A percentile compares a stretch with the other conserved stretches of the same genome.
These are phyloP conservation scores for Monosporascus sp. DNA, from an alignment of 2,329 filamentous ascomycete genomes.

Conservation along the genomic window DNA sequence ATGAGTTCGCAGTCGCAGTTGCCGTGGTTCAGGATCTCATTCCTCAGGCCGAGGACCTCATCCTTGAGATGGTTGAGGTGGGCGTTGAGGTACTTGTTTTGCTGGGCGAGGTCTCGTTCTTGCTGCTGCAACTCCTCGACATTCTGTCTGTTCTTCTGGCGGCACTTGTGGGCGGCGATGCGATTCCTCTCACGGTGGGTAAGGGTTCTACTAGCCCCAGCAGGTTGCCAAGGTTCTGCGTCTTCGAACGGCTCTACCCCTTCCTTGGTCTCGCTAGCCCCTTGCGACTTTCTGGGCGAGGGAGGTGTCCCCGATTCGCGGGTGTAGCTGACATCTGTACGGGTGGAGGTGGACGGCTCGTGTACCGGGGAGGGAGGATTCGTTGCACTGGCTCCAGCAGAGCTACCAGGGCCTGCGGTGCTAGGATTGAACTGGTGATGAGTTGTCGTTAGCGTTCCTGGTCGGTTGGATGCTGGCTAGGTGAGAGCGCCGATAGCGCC, in stretches of 20 bases:
- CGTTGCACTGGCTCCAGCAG: not conserved
- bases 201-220: not conserved
- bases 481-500: no score
- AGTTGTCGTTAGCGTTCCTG: not conserved
- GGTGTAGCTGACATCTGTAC: not conserved
- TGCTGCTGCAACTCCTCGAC: conserved; percentile 40
- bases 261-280: not conserved
- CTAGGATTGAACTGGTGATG: not conserved
- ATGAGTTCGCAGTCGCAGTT: conserved; percentile 22
- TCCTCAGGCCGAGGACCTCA: conserved; percentile 24
- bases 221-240: no score
- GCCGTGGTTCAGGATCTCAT: conserved; percentile 25
- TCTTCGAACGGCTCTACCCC: no score
- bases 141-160: conserved; percentile 51
- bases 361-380: not conserved
- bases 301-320: not conserved
- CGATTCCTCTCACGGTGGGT: conserved; percentile 37
- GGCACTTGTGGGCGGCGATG: conserved; percentile 50
- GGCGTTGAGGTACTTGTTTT: conserved; percentile 17
- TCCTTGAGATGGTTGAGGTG: conserved; percentile 18
- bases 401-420: not conserved
- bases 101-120: conserved; percentile 20
- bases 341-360: not conserved
- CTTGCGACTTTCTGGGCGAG: not conserved
- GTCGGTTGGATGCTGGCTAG: no score